phyloP scores from a whole-genome alignment of 2,329 filamentous ascomycete species.

The Stylonectria norvegica region DNA sequence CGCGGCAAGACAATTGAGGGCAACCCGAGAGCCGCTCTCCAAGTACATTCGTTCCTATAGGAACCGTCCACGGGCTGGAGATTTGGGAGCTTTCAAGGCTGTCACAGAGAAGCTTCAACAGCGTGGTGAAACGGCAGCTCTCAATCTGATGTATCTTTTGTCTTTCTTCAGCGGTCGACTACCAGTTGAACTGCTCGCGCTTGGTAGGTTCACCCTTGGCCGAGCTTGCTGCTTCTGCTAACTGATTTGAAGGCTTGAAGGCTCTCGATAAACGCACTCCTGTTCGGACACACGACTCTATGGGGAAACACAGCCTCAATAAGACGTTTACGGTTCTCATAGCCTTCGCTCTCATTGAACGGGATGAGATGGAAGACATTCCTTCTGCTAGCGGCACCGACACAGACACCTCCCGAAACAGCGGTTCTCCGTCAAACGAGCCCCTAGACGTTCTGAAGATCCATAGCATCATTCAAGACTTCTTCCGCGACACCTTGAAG shows the following conservation, averaged over 20 bases:
- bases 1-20: slow-evolving; percentile 18
- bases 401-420: slow-evolving; percentile 8
- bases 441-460: slow-evolving; percentile 24
- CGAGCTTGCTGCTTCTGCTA: not conserved
- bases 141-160: slow-evolving; percentile 24
- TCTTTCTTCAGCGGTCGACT: slow-evolving; percentile 22
- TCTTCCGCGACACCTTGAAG: slow-evolving; percentile 20
- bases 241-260: slow-evolving; percentile 10
- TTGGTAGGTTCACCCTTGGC: slow-evolving; percentile 9
- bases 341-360: slow-evolving; percentile 24
- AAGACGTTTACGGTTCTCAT: slow-evolving; percentile 25
- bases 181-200: slow-evolving; percentile 24
- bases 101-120: slow-evolving; percentile 20
- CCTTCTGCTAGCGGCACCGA: slow-evolving; percentile 12
- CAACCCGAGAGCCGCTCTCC: slow-evolving; percentile 21
- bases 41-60: slow-evolving; percentile 24
- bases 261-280: slow-evolving; percentile 23
- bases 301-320: slow-evolving; percentile 22
- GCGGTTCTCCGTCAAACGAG: slow-evolving; percentile 2
- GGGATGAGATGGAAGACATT: slow-evolving; percentile 23
- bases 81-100: slow-evolving; percentile 21
- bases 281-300: slow-evolving; percentile 16
- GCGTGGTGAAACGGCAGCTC: slow-evolving; percentile 21
- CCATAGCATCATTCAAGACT: slow-evolving; percentile 21
- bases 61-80: slow-evolving; percentile 18